phyloP scores from a whole-genome alignment of 192 early-diverging fungal species.

The Jimgerdemannia lactiflua region DNA sequence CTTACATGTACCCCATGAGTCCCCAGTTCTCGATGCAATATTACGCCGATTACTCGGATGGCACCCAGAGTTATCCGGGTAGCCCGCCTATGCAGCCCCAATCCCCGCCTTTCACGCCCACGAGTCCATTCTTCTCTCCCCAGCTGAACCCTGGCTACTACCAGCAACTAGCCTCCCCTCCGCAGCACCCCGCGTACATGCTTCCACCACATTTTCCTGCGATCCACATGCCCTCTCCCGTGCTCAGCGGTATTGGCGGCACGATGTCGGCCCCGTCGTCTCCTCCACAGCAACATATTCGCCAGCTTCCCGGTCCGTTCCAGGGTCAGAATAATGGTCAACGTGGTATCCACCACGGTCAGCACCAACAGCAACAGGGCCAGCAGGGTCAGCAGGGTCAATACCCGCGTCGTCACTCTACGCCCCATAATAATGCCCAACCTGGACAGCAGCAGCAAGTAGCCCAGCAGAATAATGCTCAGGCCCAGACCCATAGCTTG shows the following conservation, averaged over 20 bases:
- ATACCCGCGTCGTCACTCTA: slow-evolving; percentile 10
- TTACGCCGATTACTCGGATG: slow-evolving; percentile 31
- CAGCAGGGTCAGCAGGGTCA: slow-evolving; percentile 12
- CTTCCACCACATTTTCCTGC: slow-evolving; percentile 35
- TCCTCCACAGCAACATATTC: slow-evolving; percentile 11
- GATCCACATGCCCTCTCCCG: slow-evolving; percentile 39
- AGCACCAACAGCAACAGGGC: slow-evolving; percentile 13
- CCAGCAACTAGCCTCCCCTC: slow-evolving; percentile 35
- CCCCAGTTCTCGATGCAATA: slow-evolving; percentile 36
- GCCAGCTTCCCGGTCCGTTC: slow-evolving; percentile 12
- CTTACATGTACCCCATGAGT: slow-evolving; percentile 4
- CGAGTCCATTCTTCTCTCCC: slow-evolving; percentile 39
- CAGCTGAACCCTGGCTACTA: slow-evolving; percentile 22
- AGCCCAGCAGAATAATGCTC: slow-evolving; percentile 1
- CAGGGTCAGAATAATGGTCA: slow-evolving; percentile 10
- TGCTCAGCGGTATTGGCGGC: slow-evolving; percentile 28
- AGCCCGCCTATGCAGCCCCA: slow-evolving; percentile 41
- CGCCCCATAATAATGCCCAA: slow-evolving; percentile 4
- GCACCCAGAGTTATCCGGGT: slow-evolving; percentile 39
- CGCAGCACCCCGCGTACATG: slow-evolving; percentile 27
- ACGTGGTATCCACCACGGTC: slow-evolving; percentile 1
- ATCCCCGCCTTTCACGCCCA: slow-evolving; percentile 39
- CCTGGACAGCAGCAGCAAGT: background rate
- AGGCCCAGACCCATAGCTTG: slow-evolving; percentile 39
- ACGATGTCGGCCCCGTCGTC: slow-evolving; percentile 21